Evolutionary conservation across 768 basidiomycete species (phyloP).

Genomic region (Agaricus bisporus): DNA sequence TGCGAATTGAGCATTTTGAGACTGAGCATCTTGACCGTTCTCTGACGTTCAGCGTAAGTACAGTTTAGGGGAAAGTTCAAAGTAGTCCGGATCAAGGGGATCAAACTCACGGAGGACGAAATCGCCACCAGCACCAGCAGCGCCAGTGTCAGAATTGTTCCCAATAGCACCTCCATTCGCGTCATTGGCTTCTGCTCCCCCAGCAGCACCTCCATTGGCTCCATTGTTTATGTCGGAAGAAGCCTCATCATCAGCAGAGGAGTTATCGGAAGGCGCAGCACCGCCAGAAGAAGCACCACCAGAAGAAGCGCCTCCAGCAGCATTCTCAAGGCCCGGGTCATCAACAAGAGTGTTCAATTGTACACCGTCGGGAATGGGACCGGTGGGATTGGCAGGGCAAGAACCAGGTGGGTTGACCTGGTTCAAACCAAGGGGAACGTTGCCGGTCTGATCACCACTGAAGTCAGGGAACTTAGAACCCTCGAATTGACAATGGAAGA

Average conservation of each 20-base stretch:
- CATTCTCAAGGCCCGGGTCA: conserved; percentile 21
- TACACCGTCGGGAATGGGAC: conserved; percentile 38
- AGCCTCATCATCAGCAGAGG: background rate
- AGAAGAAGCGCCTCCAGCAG: background rate
- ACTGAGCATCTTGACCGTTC: conserved; percentile 47
- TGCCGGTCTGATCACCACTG: conserved; percentile 36
- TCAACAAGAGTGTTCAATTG: conserved; percentile 33
- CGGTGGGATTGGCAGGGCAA: conserved; percentile 37
- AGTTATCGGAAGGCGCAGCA: background rate
- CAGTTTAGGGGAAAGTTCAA: too few species aligned
- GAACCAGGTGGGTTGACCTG: conserved; percentile 39
- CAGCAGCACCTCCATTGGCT: background rate
- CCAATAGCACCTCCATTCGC: conserved; percentile 15
- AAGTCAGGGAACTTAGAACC: conserved; percentile 36
- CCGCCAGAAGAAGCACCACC: background rate
- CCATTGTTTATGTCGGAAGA: background rate
- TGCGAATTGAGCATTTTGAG: conserved; percentile 46
- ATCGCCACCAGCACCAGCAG: conserved; percentile 12
- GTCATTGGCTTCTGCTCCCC: background rate
- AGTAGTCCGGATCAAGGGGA: background rate
- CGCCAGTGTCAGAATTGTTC: background rate
- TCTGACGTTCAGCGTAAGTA: conserved; percentile 8
- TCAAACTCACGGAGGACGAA: conserved; percentile 20
- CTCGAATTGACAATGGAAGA: conserved; percentile 49
- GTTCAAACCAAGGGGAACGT: conserved; percentile 36